A percentile compares a stretch with the other conserved stretches of the same genome.
Conservation (phyloP, 768 basidiomycete species). For the Lactarius trivialis region DNA sequence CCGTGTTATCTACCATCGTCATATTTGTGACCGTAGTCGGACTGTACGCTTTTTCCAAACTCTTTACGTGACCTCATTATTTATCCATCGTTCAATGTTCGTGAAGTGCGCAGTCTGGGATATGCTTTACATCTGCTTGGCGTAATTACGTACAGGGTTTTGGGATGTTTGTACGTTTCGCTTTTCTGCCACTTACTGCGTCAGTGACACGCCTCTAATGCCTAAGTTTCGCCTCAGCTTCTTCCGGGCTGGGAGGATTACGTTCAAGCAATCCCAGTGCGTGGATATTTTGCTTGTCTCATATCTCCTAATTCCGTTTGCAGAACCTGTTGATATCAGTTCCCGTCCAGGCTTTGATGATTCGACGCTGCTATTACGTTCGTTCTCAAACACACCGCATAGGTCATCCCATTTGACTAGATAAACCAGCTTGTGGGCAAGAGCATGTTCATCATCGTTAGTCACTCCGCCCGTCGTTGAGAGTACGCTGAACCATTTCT, state of each 20-base stretch:
- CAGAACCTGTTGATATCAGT: background rate
- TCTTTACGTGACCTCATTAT: background rate
- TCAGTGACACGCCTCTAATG: background rate
- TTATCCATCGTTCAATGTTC: background rate
- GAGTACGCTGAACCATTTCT: background rate
- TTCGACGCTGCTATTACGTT: conserved; percentile 16
- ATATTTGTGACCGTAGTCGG: conserved; percentile 8
- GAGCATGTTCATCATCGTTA: conserved; percentile 3
- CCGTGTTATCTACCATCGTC: background rate
- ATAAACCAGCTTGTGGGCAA: background rate
- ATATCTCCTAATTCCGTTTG: background rate
- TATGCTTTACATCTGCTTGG: conserved; percentile 5
- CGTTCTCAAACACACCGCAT: background rate
- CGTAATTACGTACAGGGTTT: background rate
- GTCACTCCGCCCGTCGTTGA: background rate
- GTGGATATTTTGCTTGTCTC: background rate
- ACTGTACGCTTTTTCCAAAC: background rate
- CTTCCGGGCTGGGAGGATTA: background rate
- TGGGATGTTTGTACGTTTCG: background rate
- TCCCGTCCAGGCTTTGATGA: conserved; percentile 12
- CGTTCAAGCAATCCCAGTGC: background rate
- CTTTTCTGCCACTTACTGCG: background rate
- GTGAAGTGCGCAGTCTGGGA: conserved; percentile 6
- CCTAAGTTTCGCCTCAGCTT: background rate
- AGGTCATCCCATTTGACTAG: background rate